Evolutionary conservation across 2,329 filamentous ascomycete species (phyloP).

Genomic region (Rachicladosporium sp.): DNA sequence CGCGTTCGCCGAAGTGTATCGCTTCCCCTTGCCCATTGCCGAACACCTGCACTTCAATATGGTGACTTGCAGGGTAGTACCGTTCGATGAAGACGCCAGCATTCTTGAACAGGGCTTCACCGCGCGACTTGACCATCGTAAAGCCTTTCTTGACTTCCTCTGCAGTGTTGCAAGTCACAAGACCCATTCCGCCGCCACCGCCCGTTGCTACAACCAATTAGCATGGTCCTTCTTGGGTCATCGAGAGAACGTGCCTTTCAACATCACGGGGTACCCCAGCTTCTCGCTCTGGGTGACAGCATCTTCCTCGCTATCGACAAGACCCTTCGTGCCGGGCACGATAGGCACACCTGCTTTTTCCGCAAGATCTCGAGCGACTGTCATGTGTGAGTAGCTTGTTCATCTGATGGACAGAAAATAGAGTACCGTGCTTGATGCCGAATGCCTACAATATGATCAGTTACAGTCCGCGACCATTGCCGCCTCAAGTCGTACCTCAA

Average conservation of each 20-base stretch:
- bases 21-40: conserved; percentile 69
- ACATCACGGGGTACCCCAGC: conserved; percentile 41
- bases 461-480: background rate
- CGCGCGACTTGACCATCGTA: conserved; percentile 54
- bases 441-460: conserved; percentile 28
- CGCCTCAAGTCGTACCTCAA: conserved; percentile 24
- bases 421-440: conserved; percentile 42
- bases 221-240: conserved; percentile 17
- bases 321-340: conserved; percentile 40
- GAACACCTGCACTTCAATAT: conserved; percentile 86
- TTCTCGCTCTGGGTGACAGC: conserved; percentile 32
- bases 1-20: conserved; percentile 77
- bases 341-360: conserved; percentile 41
- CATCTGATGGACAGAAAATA: no score
- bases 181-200: conserved; percentile 67
- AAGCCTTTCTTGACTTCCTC: conserved; percentile 56
- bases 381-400: no score
- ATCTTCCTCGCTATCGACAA: conserved; percentile 37
- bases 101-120: conserved; percentile 68
- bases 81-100: conserved; percentile 75
- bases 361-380: conserved; percentile 41
- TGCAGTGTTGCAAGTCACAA: conserved; percentile 59
- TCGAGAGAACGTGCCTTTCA: conserved; percentile 38
- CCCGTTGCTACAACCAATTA: conserved; percentile 13
- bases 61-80: conserved; percentile 65